Percentiles rank a stretch among this genome's conserved stretches.
Conservation (phyloP, 176 grass and related monocot genomes). For the Guadua angustifolia region DNA sequence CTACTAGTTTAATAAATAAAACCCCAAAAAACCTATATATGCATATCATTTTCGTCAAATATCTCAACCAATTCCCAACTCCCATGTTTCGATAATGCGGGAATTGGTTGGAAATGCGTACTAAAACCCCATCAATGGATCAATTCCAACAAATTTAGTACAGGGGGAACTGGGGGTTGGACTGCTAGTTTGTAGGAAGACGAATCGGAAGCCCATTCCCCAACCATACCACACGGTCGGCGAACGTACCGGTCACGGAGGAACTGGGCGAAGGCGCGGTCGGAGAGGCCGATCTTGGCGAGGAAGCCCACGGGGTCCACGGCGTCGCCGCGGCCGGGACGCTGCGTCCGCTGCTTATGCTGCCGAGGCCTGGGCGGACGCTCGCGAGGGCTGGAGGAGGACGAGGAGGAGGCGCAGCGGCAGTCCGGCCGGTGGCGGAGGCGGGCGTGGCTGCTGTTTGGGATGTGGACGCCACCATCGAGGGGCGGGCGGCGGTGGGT, state of each 20-base stretch:
- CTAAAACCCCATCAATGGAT: not conserved
- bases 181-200: not conserved
- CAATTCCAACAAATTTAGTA: conserved; percentile 15
- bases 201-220: not conserved
- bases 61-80: not conserved
- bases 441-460: not conserved
- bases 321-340: conserved; percentile 35
- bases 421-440: conserved; percentile 4
- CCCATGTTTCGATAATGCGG: not conserved
- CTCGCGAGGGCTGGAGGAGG: conserved; percentile 39
- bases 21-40: not conserved
- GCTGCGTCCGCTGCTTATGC: conserved; percentile 40
- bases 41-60: not conserved
- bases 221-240: not conserved
- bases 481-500: not conserved
- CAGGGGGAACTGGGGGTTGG: not conserved
- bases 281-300: conserved; percentile 65
- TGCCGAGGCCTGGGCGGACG: conserved; percentile 43
- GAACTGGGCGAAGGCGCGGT: conserved; percentile 79
- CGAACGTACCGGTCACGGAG: conserved; percentile 76
- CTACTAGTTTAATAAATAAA: not conserved
- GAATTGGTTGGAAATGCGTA: not conserved
- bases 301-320: conserved; percentile 85
- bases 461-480: not conserved
- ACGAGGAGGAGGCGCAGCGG: conserved; percentile 42